phyloP scores from a whole-genome alignment of 192 early-diverging fungal species.

The Pilobolus umbonatus region DNA sequence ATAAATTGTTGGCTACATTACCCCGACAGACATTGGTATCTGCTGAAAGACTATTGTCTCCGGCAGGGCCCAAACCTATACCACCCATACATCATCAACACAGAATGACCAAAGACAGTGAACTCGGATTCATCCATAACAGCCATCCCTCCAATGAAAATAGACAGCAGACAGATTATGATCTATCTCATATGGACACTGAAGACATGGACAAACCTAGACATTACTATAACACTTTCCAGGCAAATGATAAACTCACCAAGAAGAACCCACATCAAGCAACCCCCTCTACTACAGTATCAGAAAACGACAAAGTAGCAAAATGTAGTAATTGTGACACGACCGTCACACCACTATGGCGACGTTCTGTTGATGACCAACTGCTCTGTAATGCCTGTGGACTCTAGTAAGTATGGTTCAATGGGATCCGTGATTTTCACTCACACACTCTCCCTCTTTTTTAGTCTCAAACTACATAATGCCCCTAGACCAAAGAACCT shows the following conservation, averaged over 20 bases:
- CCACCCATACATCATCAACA: neutral
- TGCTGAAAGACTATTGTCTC: conserved; percentile 12
- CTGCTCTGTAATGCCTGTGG: conserved; percentile 97
- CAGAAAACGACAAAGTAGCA: neutral
- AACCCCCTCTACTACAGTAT: neutral
- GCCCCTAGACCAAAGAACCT: conserved; percentile 74
- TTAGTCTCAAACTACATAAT: conserved; percentile 75
- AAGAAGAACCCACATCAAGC: neutral
- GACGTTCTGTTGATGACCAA: conserved; percentile 78
- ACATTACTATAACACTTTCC: conserved; percentile 5
- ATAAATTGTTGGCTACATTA: conserved; percentile 20
- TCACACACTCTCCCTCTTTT: neutral
- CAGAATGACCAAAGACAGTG: too few relatives aligned
- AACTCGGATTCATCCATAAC: too few relatives aligned
- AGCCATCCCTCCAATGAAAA: too few relatives aligned
- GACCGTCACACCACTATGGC: conserved; percentile 91
- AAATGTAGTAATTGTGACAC: conserved; percentile 68
- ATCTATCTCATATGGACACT: too few relatives aligned
- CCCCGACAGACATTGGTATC: conserved; percentile 12
- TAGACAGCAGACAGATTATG: too few relatives aligned
- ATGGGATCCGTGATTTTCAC: neutral
- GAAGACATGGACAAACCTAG: neutral
- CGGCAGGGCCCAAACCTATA: neutral
- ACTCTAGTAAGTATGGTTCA: conserved; percentile 59
- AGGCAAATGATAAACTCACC: neutral